phyloP scores from a whole-genome alignment of 2,329 filamentous ascomycete genomes.

The Penicillium crustosum region DNA sequence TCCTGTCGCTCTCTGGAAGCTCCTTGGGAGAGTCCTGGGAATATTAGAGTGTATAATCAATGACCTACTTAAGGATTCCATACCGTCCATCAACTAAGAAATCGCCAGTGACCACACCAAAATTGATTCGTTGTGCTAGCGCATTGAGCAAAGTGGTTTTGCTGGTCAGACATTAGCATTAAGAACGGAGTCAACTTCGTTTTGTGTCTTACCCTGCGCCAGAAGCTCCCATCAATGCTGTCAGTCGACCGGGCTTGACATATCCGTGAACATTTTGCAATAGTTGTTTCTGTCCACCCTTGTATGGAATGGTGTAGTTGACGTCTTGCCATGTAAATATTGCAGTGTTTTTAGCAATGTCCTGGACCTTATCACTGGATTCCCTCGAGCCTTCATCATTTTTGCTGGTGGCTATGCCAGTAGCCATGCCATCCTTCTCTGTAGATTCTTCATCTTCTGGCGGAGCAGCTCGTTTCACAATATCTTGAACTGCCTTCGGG shows the following conservation, averaged over 20 bases:
- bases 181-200: no score
- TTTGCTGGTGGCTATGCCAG: constrained; percentile 14
- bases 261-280: constrained; percentile 67
- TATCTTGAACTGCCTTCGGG: constrained; percentile 57
- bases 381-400: constrained; percentile 21
- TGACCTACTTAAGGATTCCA: constrained; percentile 5
- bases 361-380: constrained; percentile 40
- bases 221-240: constrained; percentile 77
- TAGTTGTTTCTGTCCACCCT: constrained; percentile 48
- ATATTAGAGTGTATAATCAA: constrained; percentile 9
- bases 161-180: constrained; percentile 26
- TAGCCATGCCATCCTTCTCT: constrained; percentile 25
- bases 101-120: constrained; percentile 45
- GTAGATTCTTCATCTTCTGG: constrained; percentile 54
- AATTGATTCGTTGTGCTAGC: constrained; percentile 47
- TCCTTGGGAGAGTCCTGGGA: constrained; percentile 42
- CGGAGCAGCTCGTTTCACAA: constrained; percentile 51
- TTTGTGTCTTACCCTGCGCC: constrained; percentile 47
- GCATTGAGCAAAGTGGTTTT: constrained; percentile 52
- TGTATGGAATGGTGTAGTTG: constrained; percentile 63
- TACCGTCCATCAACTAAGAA: constrained; percentile 49
- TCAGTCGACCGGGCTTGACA: constrained; percentile 73
- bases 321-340: constrained; percentile 86
- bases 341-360: constrained; percentile 63
- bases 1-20: constrained; percentile 56